Base-by-base conservation (phyloP, 2,329 filamentous ascomycete species). In the Neofusicoccum laricinum region DNA sequence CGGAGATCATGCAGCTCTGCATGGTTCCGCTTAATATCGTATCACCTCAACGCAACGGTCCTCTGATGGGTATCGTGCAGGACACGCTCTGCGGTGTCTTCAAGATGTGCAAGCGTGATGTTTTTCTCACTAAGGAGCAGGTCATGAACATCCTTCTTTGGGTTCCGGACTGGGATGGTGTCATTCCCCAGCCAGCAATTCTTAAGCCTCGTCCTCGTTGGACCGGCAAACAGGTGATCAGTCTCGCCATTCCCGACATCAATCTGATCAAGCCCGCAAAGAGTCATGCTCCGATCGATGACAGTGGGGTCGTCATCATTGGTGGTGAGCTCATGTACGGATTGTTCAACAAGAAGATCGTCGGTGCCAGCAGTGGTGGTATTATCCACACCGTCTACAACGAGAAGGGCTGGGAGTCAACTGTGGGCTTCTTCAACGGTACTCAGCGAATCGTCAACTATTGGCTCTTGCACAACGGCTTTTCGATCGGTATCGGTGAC, bases 21-120 rank as follows among this genome's bases (percentile, higher is more conserved):
- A 90, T 98, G 85, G 95, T 99, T n/a, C 95, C 95, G 0, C 86
- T 95, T 71, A 97, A 99, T 78, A 98, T 99, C 72, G 96, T 99
- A 10, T 99, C 96, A 1, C 95, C 95, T 4, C 95, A 99, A 78
- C 89, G 93, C 74, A 99, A 99, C 79, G 91, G 92, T 64, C 96
- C 95, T 51, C 85, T 99, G 64, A 99, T 99, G 96, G 96, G 96
- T 87, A 98, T 99, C 70, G 95, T 99, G 21, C 95, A 99, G 77
- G 95, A 99, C 78, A 97, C 94, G 25, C 85, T 99, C 65, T 95
- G 93, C 69, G 95, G 96, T 79, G 90, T 93, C 48, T 99, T 97
- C 86, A 99, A 99, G 82, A 88, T 99, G 70, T 97, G 91, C 72
- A 90, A 93, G 71, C 89, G 93, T 75, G 95, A 99, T 76, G 88